These are phyloP conservation scores for Coemansia sp. DNA, from an alignment of 192 early-diverging fungal species.

Conservation along the genomic window DNA sequence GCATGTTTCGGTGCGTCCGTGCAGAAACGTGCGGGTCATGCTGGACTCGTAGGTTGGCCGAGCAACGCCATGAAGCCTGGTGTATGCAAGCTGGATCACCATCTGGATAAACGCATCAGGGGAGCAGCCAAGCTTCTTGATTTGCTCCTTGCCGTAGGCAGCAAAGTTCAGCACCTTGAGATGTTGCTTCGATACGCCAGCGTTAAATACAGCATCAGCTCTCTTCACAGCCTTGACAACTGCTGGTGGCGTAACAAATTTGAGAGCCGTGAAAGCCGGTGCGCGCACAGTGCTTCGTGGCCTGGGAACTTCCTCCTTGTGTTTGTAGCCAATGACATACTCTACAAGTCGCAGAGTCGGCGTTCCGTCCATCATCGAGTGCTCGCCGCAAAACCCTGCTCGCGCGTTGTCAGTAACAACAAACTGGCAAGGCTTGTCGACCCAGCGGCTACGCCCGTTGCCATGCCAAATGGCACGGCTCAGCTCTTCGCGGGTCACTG, in stretches of 20 bases:
- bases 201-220: constrained; percentile 76
- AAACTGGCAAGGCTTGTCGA: constrained; percentile 96
- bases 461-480: constrained; percentile 92
- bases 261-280: constrained; percentile 55
- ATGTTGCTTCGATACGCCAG: constrained; percentile 74
- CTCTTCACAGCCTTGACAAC: constrained; percentile 61
- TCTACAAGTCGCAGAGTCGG: constrained; percentile 86
- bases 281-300: constrained; percentile 51
- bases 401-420: constrained; percentile 94
- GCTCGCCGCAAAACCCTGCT: constrained; percentile 94
- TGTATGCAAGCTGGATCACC: constrained; percentile 96
- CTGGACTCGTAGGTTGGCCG: constrained; percentile 92
- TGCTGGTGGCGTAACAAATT: constrained; percentile 65
- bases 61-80: constrained; percentile 76
- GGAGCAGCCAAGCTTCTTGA: constrained; percentile 81
- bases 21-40: constrained; percentile 88
- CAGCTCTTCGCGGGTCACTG: constrained; percentile 88
- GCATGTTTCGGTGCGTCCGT: constrained; percentile 93
- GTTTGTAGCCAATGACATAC: constrained; percentile 58
- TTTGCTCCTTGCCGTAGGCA: constrained; percentile 91
- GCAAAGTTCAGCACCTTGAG: constrained; percentile 79
- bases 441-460: constrained; percentile 93
- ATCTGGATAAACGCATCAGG: constrained; percentile 85
- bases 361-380: constrained; percentile 95
- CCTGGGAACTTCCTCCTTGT: constrained; percentile 51